Base-by-base conservation (phyloP, 176 grass and related monocot species). In the Ensete ventricosum region DNA sequence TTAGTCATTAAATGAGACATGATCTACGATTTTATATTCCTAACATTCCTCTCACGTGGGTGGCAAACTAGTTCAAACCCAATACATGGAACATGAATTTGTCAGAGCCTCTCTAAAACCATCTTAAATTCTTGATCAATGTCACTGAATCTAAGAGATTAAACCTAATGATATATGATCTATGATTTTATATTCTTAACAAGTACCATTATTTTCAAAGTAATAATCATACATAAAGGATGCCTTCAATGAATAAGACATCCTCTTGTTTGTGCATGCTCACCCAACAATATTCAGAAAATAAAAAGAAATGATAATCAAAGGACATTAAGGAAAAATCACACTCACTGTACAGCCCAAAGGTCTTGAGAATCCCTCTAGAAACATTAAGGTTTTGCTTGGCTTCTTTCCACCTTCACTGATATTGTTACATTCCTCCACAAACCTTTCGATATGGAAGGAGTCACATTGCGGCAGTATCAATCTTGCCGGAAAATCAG, bases 381-480 rank as follows among this genome's bases (percentile, higher is more conserved):
- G 83, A 78, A 89, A 96, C 86, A 89, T 86, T 71, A 96, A 83
- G 66, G 86, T 91, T 91, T 96, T 96, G 34, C 81, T 84, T 78
- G 82, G 23, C 80, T 71, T 91, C 80, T 86, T 96, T 73, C 83
- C 92, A 76, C 81, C 23, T 82, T 86, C 92, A 64, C 26, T 72
- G 57, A 7, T 19, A 54, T 8, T 87, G 64, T 91, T 91, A 82
- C 89, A 81, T 65, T 96, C 92, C 62, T 96, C 88, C 58, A 81
- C 34, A 67, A 91, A 83, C 82, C 88, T 90, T 83, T 88, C 86
- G 19, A 91, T 86, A 78, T 89, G 88, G 86, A 96, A 96, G 72
- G 72, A 91, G 55, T 89, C 84, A 64, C 92, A 96, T 57, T 88
- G 79, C 50, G 82, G 91, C 76, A 96, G 74, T 54, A 83, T 91